A percentile compares a stretch with the other conserved stretches of the same genome.
phyloP scores from a whole-genome alignment of 805 yeast genomes.

The Starmerella lactis-condensi region DNA sequence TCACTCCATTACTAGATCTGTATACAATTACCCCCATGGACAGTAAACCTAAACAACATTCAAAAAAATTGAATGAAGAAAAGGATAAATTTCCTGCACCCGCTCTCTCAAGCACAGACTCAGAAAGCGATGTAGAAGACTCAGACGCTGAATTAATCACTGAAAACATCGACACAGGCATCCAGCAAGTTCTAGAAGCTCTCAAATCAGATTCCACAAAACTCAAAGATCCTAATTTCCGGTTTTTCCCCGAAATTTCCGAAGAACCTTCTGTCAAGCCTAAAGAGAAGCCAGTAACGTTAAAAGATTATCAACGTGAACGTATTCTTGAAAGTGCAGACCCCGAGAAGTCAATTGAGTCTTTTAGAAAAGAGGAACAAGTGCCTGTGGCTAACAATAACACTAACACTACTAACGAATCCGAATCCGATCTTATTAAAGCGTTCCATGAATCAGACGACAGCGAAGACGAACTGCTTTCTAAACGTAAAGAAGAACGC shows the following conservation, averaged over 20 bases:
- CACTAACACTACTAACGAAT: conserved; percentile 41
- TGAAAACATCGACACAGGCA: conserved; percentile 65
- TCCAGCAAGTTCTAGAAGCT: conserved; percentile 51
- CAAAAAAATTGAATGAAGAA: conserved; percentile 12
- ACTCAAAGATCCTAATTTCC: conserved; percentile 47
- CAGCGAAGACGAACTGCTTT: conserved; percentile 33
- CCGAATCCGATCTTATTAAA: conserved; percentile 50
- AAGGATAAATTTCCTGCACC: conserved; percentile 21
- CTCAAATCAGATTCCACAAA: conserved; percentile 44
- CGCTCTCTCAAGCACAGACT: conserved; percentile 21
- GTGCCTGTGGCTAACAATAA: conserved; percentile 33
- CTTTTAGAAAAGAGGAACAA: conserved; percentile 27
- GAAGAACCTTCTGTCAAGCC: conserved; percentile 11
- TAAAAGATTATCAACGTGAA: conserved; percentile 85
- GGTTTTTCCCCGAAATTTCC: conserved; percentile 50
- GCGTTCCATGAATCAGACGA: conserved; percentile 48
- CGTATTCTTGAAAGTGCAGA: conserved; percentile 47
- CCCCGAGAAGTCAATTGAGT: conserved; percentile 32
- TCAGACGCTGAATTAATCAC: conserved; percentile 79
- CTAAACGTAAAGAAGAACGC: conserved; percentile 37
- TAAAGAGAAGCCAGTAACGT: conserved; percentile 52
- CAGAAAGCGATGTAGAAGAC: conserved; percentile 57
- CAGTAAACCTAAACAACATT: no score
- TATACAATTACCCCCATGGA: conserved; percentile 17
- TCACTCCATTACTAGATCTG: conserved; percentile 22